Evolutionary conservation across 306 rosid species (phyloP).

Genomic region (Carpinus fangiana): DNA sequence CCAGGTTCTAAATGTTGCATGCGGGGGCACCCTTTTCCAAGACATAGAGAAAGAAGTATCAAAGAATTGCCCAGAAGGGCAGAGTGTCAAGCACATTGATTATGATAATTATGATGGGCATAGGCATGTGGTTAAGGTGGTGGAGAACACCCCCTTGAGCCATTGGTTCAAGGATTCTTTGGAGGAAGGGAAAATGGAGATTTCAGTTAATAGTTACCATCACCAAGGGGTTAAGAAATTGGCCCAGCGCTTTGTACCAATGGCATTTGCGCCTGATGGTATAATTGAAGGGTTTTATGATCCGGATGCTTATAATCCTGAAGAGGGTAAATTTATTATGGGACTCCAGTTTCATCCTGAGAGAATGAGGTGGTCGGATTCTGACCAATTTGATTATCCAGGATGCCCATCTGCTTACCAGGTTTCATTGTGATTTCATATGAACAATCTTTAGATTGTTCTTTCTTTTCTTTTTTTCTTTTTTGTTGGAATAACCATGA

Average conservation of each 20-base stretch:
- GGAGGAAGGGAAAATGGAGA: constrained; percentile 55
- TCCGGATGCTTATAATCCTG: constrained; percentile 83
- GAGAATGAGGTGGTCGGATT: constrained; percentile 69
- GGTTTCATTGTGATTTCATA: constrained; percentile 32
- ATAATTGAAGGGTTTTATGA: constrained; percentile 89
- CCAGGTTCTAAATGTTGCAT: constrained; percentile 84
- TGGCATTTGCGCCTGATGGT: constrained; percentile 85
- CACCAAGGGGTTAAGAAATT: constrained; percentile 90
- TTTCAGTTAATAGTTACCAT: constrained; percentile 85
- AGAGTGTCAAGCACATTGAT: constrained; percentile 59
- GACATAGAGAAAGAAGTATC: constrained; percentile 74
- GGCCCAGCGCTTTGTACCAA: constrained; percentile 82
- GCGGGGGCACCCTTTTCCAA: constrained; percentile 81
- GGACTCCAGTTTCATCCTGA: constrained; percentile 96
- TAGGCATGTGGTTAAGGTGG: constrained; percentile 67
- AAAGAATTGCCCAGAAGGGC: constrained; percentile 31
- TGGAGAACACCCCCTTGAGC: constrained; percentile 76
- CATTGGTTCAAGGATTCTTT: constrained; percentile 75
- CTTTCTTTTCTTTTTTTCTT: background rate
- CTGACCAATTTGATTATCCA: constrained; percentile 84
- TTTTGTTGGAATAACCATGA: background rate
- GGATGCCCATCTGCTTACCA: constrained; percentile 87
- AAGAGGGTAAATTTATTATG: constrained; percentile 92
- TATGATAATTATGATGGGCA: constrained; percentile 90
- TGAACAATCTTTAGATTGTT: background rate